Percentiles rank a stretch among this genome's conserved stretches.
phyloP scores from a whole-genome alignment of 352 stramenopile species.

The Blastocystis hominis region DNA sequence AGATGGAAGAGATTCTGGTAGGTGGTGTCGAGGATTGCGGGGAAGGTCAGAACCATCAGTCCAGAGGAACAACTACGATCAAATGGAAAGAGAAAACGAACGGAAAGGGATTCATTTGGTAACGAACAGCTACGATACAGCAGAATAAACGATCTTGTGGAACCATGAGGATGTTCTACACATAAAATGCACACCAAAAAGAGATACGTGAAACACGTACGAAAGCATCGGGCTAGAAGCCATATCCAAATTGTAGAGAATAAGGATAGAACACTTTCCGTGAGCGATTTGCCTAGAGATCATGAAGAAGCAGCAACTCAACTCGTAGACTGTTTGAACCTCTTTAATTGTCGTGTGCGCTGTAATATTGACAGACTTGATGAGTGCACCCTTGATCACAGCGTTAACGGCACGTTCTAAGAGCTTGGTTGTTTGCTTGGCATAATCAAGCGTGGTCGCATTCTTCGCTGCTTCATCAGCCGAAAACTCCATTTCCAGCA shows the following conservation, averaged over 20 bases:
- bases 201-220: constrained; percentile 13
- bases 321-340: neutral
- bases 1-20: constrained; percentile 48
- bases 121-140: constrained; percentile 37
- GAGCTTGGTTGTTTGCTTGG: neutral
- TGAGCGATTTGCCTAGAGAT: constrained; percentile 4
- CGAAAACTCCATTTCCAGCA: constrained; percentile 41
- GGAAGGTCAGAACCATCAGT: constrained; percentile 14
- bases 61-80: neutral
- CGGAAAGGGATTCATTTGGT: neutral
- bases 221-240: neutral
- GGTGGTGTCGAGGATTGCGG: neutral
- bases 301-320: neutral
- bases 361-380: constrained; percentile 39
- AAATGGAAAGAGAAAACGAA: neutral
- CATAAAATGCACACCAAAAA: neutral
- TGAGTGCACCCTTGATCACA: constrained; percentile 31
- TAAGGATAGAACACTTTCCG: constrained; percentile 48
- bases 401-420: constrained; percentile 28
- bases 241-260: constrained; percentile 3
- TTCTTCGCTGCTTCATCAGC: neutral
- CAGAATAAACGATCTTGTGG: constrained; percentile 31
- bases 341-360: neutral
- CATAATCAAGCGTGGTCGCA: neutral
- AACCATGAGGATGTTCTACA: constrained; percentile 2